Evolutionary conservation across 2,329 filamentous ascomycete genomes (phyloP), one percentile per base, ranked within the genome.

Genomic region (Didymella glomerata): DNA sequence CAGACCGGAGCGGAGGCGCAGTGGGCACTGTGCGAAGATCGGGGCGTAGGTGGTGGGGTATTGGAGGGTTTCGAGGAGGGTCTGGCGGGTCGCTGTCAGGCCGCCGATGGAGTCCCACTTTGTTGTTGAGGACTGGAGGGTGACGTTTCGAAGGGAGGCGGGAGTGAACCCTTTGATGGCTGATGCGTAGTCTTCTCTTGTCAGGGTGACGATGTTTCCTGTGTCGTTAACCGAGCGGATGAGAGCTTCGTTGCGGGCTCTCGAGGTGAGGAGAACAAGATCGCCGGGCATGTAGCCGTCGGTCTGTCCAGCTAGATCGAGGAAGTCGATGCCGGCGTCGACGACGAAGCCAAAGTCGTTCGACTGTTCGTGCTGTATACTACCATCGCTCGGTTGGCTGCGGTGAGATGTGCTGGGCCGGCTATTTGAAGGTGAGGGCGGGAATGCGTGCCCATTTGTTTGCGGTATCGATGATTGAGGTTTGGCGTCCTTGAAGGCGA

Each of bases 211-310:
- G 4, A 66, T 64, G 18, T 66, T 69, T 4, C 71, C 70, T 8
- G 64, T 65, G 27, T 81, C 79, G 5, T 73, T 76, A 27, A 98
- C 89, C 8, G 90, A 89, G 10, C 94, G 90, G 67, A 98, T 96
- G 16, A 99, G 85, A 25, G 94, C 92, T 78, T 98, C 95, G 68
- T 94, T 97, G 53, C 93, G 87, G 36, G 95, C 94, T 58, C 95
- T 86, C 11, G 92, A 89, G 18, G 96, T 90, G 11, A 99, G 86
- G 2, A 97, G 84, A 16, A 90, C 88, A 36, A 99, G 83, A 76
- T 99, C 95, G 3, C 93, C 95, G 0, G 95, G 94, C 93, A 98
- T 97, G 74, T 98, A 99, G 0, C 95, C 95, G 73, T 99, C 95
- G 0, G 94, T 98, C 67, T 94, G 90, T 1, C 95, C 93, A 18